phyloP scores from a whole-genome alignment of 768 basidiomycete species.

The Rhodosporidiobolus sp. region DNA sequence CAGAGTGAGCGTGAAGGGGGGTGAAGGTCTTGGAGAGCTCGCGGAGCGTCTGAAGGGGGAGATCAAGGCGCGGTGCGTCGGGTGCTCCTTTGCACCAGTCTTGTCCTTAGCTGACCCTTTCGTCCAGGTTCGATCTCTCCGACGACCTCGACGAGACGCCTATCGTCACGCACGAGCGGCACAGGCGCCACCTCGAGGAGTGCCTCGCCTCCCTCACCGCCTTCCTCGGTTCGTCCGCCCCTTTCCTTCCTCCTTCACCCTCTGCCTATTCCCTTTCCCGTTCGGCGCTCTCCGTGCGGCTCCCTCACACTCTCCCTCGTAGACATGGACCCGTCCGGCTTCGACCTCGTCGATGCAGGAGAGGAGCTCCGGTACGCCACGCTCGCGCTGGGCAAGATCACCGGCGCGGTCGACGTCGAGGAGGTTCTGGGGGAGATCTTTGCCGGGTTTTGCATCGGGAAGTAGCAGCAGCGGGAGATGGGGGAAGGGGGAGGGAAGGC shows the following conservation, averaged over 20 bases:
- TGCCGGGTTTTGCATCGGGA: slow-evolving; percentile 83
- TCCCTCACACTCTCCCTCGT: not conserved
- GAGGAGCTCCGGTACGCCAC: slow-evolving; percentile 86
- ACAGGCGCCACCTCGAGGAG: slow-evolving; percentile 67
- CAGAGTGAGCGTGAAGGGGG: slow-evolving; percentile 23
- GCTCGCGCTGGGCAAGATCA: slow-evolving; percentile 76
- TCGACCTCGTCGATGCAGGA: slow-evolving; percentile 76
- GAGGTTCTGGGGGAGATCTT: slow-evolving; percentile 81
- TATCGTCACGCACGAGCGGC: slow-evolving; percentile 73
- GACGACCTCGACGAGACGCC: slow-evolving; percentile 53
- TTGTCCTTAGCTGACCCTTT: not conserved
- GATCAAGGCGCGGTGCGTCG: slow-evolving; percentile 19
- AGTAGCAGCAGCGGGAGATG: slow-evolving; percentile 56
- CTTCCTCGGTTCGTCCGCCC: slow-evolving; percentile 54
- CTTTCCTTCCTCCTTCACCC: slow-evolving; percentile 45
- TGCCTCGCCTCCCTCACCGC: slow-evolving; percentile 53
- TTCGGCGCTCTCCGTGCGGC: not conserved
- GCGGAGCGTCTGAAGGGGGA: slow-evolving; percentile 11
- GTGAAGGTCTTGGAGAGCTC: slow-evolving; percentile 17
- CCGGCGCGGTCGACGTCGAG: slow-evolving; percentile 74
- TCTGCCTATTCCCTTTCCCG: not conserved
- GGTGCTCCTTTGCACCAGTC: not conserved
- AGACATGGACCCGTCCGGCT: slow-evolving; percentile 53
- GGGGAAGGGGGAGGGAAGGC: too few relatives aligned
- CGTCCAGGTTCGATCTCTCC: slow-evolving; percentile 37